Conservation (phyloP, 2,329 filamentous ascomycete species). For the Aspergillus transmontanensis region DNA sequence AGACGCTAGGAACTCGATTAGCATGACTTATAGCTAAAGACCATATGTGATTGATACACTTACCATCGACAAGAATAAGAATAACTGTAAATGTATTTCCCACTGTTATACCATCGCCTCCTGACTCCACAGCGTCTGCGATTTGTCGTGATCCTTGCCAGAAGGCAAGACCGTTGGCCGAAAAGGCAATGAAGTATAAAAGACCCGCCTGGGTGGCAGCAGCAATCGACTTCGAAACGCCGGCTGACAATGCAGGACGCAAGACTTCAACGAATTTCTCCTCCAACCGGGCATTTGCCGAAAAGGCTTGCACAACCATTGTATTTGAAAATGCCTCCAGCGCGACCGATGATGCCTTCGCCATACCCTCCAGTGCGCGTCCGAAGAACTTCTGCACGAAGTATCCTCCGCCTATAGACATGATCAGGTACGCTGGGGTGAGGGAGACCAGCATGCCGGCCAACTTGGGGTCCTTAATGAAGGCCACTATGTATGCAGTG, state of each 20-base stretch:
- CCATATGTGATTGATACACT: neutral
- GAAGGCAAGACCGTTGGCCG: conserved; percentile 67
- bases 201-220: conserved; percentile 62
- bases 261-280: conserved; percentile 61
- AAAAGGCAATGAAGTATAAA: conserved; percentile 69
- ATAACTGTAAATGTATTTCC: conserved; percentile 43
- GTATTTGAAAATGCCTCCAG: conserved; percentile 64
- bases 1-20: conserved; percentile 24
- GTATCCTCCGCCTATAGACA: conserved; percentile 58
- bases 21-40: neutral
- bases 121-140: conserved; percentile 34
- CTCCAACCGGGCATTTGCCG: conserved; percentile 61
- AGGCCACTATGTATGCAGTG: conserved; percentile 68
- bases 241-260: conserved; percentile 52
- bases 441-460: conserved; percentile 66
- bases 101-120: conserved; percentile 29
- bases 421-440: conserved; percentile 64
- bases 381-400: conserved; percentile 56
- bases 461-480: conserved; percentile 64
- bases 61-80: conserved; percentile 38
- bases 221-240: conserved; percentile 60
- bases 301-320: conserved; percentile 65
- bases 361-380: conserved; percentile 56
- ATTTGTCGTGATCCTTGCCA: conserved; percentile 66
- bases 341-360: conserved; percentile 63